Evolutionary conservation across 495 filamentous ascomycete species (phyloP).

Genomic region (Podospora didyma): DNA sequence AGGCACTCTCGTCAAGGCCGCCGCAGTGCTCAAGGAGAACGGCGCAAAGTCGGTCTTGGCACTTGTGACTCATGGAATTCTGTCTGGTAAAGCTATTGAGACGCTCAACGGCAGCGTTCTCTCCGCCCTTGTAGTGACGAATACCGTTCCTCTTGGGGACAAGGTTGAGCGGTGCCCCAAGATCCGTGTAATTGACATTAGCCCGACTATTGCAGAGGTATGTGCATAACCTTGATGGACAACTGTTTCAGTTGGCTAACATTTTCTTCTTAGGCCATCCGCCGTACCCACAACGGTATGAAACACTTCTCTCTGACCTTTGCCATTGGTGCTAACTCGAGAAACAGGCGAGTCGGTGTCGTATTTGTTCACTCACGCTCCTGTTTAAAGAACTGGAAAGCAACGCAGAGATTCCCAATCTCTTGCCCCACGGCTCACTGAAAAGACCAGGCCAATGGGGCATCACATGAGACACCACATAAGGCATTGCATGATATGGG

Average conservation of each 20-base stretch:
- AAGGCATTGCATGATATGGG: no score
- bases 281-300: conserved; percentile 88
- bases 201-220: conserved; percentile 67
- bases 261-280: conserved; percentile 46
- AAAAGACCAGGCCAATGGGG: no score
- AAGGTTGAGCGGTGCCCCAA: conserved; percentile 68
- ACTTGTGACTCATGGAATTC: conserved; percentile 93
- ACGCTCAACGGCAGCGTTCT: conserved; percentile 80
- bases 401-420: no score
- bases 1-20: conserved; percentile 80
- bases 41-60: conserved; percentile 85
- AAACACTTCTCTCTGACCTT: conserved; percentile 34
- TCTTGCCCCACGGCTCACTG: no score
- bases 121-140: conserved; percentile 83
- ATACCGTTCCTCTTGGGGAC: conserved; percentile 87
- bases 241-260: neutral
- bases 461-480: no score
- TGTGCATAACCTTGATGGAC: neutral
- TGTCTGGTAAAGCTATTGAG: conserved; percentile 88
- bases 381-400: conserved; percentile 34
- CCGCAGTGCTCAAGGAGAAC: conserved; percentile 84
- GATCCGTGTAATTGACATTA: conserved; percentile 89
- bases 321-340: conserved; percentile 6
- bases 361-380: conserved; percentile 91
- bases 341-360: conserved; percentile 59